These are phyloP conservation scores for Salvia hispanica DNA, from an alignment of 257 asterid species.

Conservation along the genomic window DNA sequence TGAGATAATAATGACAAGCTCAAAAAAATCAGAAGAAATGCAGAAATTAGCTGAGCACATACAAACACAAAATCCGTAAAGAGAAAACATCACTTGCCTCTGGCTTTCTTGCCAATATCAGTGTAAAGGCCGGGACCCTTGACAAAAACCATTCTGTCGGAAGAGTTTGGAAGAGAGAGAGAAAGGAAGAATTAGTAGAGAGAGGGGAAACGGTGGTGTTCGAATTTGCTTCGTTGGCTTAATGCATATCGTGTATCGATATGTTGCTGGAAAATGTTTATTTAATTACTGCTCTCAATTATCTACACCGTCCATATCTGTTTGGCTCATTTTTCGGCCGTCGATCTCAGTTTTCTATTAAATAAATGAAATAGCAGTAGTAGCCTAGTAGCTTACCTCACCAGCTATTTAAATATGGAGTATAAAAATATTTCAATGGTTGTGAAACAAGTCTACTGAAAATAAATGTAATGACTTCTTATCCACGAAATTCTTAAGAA, in stretches of 20 bases:
- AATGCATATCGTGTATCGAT: conserved; percentile 35
- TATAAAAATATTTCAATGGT: not conserved
- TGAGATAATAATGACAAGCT: not conserved
- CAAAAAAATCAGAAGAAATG: conserved; percentile 3
- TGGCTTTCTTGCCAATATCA: conserved; percentile 64
- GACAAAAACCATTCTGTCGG: conserved; percentile 46
- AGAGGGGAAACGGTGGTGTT: conserved; percentile 32
- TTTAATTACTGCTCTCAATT: conserved; percentile 4
- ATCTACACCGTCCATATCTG: conserved; percentile 35
- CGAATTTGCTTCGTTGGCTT: conserved; percentile 30
- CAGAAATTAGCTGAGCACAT: not conserved
- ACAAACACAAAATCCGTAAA: not conserved
- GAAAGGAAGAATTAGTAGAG: conserved; percentile 36
- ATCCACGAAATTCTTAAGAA: not conserved
- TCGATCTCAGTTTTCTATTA: not conserved
- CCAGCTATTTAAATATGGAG: not conserved
- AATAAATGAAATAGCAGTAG: not conserved
- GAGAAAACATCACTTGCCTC: conserved; percentile 40
- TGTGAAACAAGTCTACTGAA: not conserved
- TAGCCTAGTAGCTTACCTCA: not conserved
- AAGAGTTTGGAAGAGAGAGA: conserved; percentile 30
- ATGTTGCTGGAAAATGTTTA: conserved; percentile 4
- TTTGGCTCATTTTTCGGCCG: conserved; percentile 29
- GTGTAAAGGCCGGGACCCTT: conserved; percentile 67
- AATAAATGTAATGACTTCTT: not conserved